Percentiles rank a stretch among this genome's conserved stretches.
These are phyloP conservation scores for Asterochloris erici DNA, from an alignment of 139 green algal genomes.

Conservation along the genomic window DNA sequence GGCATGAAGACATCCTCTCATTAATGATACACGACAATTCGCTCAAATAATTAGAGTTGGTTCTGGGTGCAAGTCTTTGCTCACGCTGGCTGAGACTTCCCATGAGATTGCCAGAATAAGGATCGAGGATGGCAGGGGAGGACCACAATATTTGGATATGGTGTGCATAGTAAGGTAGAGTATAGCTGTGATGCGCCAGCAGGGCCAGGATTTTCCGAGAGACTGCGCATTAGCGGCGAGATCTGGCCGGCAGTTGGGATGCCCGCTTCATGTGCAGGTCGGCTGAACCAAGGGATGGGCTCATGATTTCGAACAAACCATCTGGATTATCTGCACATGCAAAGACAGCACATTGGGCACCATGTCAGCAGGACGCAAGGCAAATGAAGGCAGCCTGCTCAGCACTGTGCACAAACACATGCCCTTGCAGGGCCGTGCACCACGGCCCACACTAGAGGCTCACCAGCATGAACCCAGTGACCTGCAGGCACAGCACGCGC, in stretches of 20 bases:
- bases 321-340: slow-evolving; percentile 52
- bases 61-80: too few relatives aligned
- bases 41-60: too few relatives aligned
- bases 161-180: too few relatives aligned
- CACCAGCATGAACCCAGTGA: slow-evolving; percentile 88
- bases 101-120: too few relatives aligned
- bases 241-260: slow-evolving; percentile 5
- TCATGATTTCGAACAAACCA: slow-evolving; percentile 77
- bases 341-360: too few relatives aligned
- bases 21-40: neutral
- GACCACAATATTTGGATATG: too few relatives aligned
- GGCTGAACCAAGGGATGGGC: slow-evolving; percentile 48
- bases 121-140: too few relatives aligned
- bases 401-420: too few relatives aligned
- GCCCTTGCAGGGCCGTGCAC: too few relatives aligned
- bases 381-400: neutral
- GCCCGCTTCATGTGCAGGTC: slow-evolving; percentile 40
- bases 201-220: too few relatives aligned
- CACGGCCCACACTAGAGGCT: neutral
- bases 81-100: too few relatives aligned
- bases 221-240: neutral
- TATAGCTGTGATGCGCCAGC: too few relatives aligned
- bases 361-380: neutral
- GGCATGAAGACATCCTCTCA: neutral
- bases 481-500: slow-evolving; percentile 25